phyloP scores from a whole-genome alignment of 208 protist species.

The Trypanosoma avium region DNA sequence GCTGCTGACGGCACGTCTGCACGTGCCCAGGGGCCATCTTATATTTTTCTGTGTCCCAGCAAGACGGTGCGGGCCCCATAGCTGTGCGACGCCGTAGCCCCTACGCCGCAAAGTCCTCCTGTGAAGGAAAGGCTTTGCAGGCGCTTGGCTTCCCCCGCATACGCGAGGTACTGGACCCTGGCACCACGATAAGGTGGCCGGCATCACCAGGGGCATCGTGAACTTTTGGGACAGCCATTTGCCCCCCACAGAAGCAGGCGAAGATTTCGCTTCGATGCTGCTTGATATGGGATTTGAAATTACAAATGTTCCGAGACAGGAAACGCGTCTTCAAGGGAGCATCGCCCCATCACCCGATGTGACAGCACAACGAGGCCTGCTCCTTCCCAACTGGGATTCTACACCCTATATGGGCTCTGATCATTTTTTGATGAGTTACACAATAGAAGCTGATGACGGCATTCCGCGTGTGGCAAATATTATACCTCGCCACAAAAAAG shows the following conservation, averaged over 20 bases:
- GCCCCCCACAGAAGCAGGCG: neutral
- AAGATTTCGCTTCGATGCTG: neutral
- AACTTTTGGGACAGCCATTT: neutral
- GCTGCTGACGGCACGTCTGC: slow-evolving; percentile 1
- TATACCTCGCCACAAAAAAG: neutral
- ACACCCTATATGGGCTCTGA: neutral
- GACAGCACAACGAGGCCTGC: neutral
- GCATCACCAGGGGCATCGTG: neutral
- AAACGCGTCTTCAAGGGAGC: neutral
- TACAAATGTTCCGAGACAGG: neutral
- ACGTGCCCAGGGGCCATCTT: neutral
- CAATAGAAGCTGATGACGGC: neutral
- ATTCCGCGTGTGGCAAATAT: neutral
- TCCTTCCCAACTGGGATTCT: neutral
- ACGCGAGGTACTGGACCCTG: slow-evolving; percentile 1
- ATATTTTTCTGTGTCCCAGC: slow-evolving; percentile 2
- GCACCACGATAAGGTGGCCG: neutral
- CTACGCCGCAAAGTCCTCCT: neutral
- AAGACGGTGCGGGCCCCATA: neutral
- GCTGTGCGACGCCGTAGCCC: neutral
- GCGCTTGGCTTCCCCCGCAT: neutral
- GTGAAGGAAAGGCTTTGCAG: neutral
- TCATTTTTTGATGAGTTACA: neutral
- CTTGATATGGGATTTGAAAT: neutral
- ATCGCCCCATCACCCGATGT: neutral